A percentile compares a stretch with the other conserved stretches of the same genome.
These are phyloP conservation scores for Paxillus ammoniavirescens DNA, from an alignment of 768 basidiomycete genomes.

Conservation along the genomic window DNA sequence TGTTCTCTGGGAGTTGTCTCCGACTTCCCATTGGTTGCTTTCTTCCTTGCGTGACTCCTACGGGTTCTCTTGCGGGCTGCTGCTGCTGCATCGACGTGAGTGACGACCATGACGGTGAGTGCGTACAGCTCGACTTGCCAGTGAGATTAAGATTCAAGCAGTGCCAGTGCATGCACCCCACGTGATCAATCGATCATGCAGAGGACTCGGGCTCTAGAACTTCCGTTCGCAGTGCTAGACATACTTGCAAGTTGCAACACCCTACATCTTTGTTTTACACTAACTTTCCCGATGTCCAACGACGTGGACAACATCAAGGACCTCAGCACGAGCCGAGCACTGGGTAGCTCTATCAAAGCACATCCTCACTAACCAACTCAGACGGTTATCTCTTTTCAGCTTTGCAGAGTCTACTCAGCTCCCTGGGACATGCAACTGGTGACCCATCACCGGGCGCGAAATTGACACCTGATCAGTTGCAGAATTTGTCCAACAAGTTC, in stretches of 20 bases:
- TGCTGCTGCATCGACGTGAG: conserved; percentile 32
- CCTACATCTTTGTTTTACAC: neutral
- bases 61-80: conserved; percentile 42
- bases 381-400: conserved; percentile 24
- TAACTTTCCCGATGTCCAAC: conserved; percentile 18
- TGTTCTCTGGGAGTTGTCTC: conserved; percentile 12
- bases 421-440: conserved; percentile 28
- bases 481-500: conserved; percentile 58
- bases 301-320: conserved; percentile 18
- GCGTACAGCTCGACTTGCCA: neutral
- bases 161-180: too few relatives aligned
- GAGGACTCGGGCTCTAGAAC: too few relatives aligned
- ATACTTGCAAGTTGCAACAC: too few relatives aligned
- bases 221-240: too few relatives aligned
- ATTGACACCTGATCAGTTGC: conserved; percentile 47
- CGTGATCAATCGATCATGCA: too few relatives aligned
- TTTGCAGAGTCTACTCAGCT: conserved; percentile 38
- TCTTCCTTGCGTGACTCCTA: conserved; percentile 44
- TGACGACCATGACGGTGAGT: conserved; percentile 39
- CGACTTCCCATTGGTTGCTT: conserved; percentile 6
- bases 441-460: conserved; percentile 18
- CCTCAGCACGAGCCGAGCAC: conserved; percentile 30
- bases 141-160: too few relatives aligned
- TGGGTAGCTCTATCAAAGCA: conserved; percentile 29
- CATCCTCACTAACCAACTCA: conserved; percentile 6